These are phyloP conservation scores for Cucurbita pepo DNA, from an alignment of 306 rosid species.

Conservation along the genomic window DNA sequence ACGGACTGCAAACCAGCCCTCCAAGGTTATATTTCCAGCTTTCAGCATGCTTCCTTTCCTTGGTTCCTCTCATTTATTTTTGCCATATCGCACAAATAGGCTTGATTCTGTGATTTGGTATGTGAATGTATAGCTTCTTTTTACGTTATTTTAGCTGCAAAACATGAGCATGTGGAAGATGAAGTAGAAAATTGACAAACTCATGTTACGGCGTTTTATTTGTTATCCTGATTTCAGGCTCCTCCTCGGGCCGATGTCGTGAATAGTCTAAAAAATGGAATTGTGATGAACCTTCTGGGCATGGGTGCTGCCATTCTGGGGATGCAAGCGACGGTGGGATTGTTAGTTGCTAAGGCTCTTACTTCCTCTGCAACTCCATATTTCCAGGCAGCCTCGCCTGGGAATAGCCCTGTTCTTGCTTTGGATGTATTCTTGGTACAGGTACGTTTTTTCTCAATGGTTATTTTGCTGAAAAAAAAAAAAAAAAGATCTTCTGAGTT, in stretches of 20 bases:
- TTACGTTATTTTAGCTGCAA: not conserved
- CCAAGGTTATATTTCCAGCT: conserved; percentile 38
- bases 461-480: not conserved
- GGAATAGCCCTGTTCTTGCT: conserved; percentile 82
- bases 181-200: not conserved
- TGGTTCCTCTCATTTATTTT: not conserved
- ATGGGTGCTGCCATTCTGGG: conserved; percentile 97
- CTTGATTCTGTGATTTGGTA: not conserved
- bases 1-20: conserved; percentile 58
- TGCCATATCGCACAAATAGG: not conserved
- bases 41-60: not conserved
- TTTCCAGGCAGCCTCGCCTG: conserved; percentile 73
- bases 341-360: conserved; percentile 91
- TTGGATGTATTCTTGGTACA: conserved; percentile 93
- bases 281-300: conserved; percentile 63
- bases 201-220: not conserved
- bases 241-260: conserved; percentile 98
- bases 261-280: conserved; percentile 70
- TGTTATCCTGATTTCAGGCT: conserved; percentile 37
- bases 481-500: not conserved
- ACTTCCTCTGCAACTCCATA: conserved; percentile 79
- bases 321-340: conserved; percentile 91
- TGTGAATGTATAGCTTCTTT: not conserved
- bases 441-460: conserved; percentile 24
- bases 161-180: not conserved